phyloP scores from a whole-genome alignment of 1,139 yeast species.

The Spathaspora sp. region DNA sequence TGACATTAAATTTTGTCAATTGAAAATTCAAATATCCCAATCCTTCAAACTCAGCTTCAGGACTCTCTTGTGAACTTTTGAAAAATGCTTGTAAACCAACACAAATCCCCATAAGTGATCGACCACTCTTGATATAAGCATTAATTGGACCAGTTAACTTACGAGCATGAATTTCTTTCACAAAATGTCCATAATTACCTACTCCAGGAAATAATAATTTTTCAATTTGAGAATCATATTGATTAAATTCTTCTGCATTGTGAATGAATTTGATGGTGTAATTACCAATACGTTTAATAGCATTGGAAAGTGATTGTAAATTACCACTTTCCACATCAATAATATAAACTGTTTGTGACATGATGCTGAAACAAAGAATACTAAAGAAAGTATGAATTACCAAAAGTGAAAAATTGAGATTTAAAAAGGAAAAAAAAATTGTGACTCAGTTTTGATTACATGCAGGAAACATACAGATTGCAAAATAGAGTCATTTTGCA shows the following conservation, averaged over 20 bases:
- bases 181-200: slow-evolving; percentile 94
- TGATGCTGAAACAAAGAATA: too few relatives aligned
- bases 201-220: slow-evolving; percentile 86
- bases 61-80: slow-evolving; percentile 71
- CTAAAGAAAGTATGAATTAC: not conserved
- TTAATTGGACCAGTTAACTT: slow-evolving; percentile 65
- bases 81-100: slow-evolving; percentile 91
- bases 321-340: slow-evolving; percentile 97
- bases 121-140: slow-evolving; percentile 67
- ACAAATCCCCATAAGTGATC: slow-evolving; percentile 92
- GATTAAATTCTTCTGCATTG: slow-evolving; percentile 33
- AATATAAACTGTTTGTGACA: slow-evolving; percentile 55
- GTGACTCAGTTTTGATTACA: not conserved
- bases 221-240: slow-evolving; percentile 45
- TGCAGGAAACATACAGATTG: not conserved
- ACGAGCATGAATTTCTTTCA: slow-evolving; percentile 60
- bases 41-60: slow-evolving; percentile 51
- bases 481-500: too few relatives aligned
- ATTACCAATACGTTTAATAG: slow-evolving; percentile 70
- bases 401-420: not conserved
- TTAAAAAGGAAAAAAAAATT: not conserved
- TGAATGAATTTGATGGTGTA: slow-evolving; percentile 56
- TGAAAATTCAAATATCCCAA: slow-evolving; percentile 49
- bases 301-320: slow-evolving; percentile 83
- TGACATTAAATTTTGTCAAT: slow-evolving; percentile 58